Conservation (phyloP, 768 basidiomycete species). For the Cystofilobasidium capitatum region DNA sequence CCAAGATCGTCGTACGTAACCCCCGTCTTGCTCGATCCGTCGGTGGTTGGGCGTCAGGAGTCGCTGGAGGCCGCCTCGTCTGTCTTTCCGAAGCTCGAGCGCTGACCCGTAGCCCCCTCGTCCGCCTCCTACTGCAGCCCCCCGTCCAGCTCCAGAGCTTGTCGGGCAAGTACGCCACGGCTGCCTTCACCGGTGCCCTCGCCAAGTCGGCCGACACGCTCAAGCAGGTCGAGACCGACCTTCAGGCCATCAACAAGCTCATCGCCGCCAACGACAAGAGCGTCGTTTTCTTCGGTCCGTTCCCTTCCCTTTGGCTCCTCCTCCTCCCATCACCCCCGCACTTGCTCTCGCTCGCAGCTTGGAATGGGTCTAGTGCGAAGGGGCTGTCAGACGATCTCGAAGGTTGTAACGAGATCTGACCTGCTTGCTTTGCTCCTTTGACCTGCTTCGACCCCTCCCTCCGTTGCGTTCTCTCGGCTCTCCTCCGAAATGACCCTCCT, state of each 20-base stretch:
- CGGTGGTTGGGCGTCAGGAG: no score
- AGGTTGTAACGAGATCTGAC: no score
- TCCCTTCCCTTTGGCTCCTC: background rate
- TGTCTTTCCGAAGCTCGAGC: no score
- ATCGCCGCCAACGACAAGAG: slow-evolving; percentile 60
- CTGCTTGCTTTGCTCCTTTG: no score
- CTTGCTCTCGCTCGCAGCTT: background rate
- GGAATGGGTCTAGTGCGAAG: no score
- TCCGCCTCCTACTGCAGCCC: slow-evolving; percentile 1
- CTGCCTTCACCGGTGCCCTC: slow-evolving; percentile 42
- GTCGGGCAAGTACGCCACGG: slow-evolving; percentile 38
- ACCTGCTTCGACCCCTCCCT: no score
- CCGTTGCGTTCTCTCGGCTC: no score
- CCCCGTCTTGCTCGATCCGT: slow-evolving; percentile 1
- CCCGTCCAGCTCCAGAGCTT: slow-evolving; percentile 24
- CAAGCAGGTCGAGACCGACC: slow-evolving; percentile 75
- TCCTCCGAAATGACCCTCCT: no score
- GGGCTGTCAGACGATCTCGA: no score
- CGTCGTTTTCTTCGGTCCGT: slow-evolving; percentile 53
- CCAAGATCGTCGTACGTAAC: background rate
- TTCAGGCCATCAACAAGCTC: slow-evolving; percentile 58
- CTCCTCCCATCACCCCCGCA: background rate
- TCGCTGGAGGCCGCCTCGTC: no score
- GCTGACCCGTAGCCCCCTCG: background rate
- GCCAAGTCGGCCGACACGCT: slow-evolving; percentile 72